A percentile compares a stretch with the other conserved stretches of the same genome.
Conservation (phyloP, 2,329 filamentous ascomycete genomes). For the Rutstroemia sp. region DNA sequence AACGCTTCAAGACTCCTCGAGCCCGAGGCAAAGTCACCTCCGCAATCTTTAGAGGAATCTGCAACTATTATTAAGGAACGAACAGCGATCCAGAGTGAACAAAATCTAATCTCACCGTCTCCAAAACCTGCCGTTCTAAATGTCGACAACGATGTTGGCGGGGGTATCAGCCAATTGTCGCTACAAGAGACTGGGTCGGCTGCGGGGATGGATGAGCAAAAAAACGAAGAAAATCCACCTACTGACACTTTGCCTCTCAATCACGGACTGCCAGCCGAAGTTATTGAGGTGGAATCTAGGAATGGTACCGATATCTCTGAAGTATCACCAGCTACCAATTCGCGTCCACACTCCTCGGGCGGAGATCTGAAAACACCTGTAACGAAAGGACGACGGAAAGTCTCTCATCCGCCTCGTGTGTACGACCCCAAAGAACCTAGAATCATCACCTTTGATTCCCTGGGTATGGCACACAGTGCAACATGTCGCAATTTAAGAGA, state of each 20-base stretch:
- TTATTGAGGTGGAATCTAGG: not conserved
- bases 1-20: slow-evolving; percentile 63
- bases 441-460: slow-evolving; percentile 84
- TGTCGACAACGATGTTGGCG: not conserved
- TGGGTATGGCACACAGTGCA: slow-evolving; percentile 55
- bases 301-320: not conserved
- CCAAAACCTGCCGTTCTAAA: not conserved
- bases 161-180: not conserved
- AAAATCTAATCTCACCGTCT: not conserved
- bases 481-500: slow-evolving; percentile 65
- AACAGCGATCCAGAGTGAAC: not conserved
- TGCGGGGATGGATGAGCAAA: too few relatives aligned
- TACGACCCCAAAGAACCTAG: slow-evolving; percentile 49
- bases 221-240: too few relatives aligned
- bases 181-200: not conserved
- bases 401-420: slow-evolving; percentile 30
- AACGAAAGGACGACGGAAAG: slow-evolving; percentile 26
- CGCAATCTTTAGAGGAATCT: not conserved
- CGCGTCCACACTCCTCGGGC: not conserved
- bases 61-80: not conserved
- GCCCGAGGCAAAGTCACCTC: slow-evolving; percentile 1
- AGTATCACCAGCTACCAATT: not conserved
- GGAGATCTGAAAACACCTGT: slow-evolving; percentile 16
- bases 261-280: not conserved
- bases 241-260: not conserved